phyloP scores from a whole-genome alignment of 768 basidiomycete species.

The Candolleomyces aberdarensis region DNA sequence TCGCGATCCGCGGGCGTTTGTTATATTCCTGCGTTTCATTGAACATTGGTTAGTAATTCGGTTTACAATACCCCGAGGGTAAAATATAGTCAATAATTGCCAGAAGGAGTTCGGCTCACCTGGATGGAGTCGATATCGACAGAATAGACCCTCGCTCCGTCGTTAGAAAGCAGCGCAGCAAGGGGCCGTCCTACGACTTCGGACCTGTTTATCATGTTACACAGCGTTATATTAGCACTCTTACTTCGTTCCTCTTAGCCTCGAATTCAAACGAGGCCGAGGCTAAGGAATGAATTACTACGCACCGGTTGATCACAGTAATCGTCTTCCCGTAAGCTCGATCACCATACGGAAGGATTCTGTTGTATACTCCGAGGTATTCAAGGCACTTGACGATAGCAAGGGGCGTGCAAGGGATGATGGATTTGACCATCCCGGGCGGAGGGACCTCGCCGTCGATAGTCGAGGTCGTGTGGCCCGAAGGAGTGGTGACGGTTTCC shows the following conservation, averaged over 20 bases:
- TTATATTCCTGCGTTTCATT: slow-evolving; percentile 71
- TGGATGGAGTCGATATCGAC: slow-evolving; percentile 95
- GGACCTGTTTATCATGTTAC: slow-evolving; percentile 46
- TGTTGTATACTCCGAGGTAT: slow-evolving; percentile 89
- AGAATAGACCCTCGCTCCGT: slow-evolving; percentile 93
- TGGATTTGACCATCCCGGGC: slow-evolving; percentile 87
- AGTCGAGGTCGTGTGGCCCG: slow-evolving; percentile 12
- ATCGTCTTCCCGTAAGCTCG: slow-evolving; percentile 91
- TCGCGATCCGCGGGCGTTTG: slow-evolving; percentile 65
- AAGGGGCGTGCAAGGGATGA: slow-evolving; percentile 95
- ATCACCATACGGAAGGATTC: slow-evolving; percentile 88
- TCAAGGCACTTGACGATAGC: slow-evolving; percentile 96
- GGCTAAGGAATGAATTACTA: not conserved
- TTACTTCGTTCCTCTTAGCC: not conserved
- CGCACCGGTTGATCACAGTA: slow-evolving; percentile 89
- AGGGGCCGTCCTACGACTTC: slow-evolving; percentile 97
- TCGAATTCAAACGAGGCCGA: not conserved
- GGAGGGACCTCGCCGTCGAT: slow-evolving; percentile 64
- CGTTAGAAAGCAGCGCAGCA: slow-evolving; percentile 94
- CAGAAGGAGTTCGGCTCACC: slow-evolving; percentile 28
- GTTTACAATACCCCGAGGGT: not conserved
- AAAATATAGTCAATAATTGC: not conserved
- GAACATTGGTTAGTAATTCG: not conserved
- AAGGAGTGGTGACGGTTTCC: slow-evolving; percentile 37
- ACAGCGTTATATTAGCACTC: too few species aligned